phyloP scores from a whole-genome alignment of 2,329 filamentous ascomycete species.

The Fusarium citri region DNA sequence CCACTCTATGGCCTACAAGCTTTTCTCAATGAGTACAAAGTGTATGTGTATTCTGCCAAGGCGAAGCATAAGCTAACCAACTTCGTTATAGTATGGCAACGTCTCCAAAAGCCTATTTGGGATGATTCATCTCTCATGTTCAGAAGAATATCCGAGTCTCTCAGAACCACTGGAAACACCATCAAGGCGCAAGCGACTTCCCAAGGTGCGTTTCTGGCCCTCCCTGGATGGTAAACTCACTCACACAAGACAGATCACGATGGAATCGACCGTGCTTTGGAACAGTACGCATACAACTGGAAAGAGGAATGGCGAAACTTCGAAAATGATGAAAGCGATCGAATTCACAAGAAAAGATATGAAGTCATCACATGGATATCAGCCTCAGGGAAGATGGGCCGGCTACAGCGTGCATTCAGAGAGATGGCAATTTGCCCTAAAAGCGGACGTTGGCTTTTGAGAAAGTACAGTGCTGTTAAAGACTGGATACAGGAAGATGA shows the following conservation, averaged over 20 bases:
- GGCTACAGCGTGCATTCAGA: not conserved
- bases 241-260: not conserved
- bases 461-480: not conserved
- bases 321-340: accelerated
- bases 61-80: accelerated
- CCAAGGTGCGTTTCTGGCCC: accelerated
- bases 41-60: accelerated
- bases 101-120: conserved; percentile 13
- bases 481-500: conserved; percentile 16
- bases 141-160: not conserved
- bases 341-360: not conserved
- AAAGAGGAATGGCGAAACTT: not conserved
- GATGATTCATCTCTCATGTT: not conserved
- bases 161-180: accelerated
- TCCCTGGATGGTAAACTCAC: not conserved
- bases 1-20: not conserved
- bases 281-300: not conserved
- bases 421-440: not conserved
- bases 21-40: not conserved
- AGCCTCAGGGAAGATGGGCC: not conserved
- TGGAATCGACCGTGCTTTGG: not conserved
- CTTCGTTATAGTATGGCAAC: not conserved
- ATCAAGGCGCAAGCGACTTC: not conserved
- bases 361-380: not conserved
- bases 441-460: conserved; percentile 8